phyloP scores from a whole-genome alignment of 495 filamentous ascomycete species.

The Tuber calosporum region DNA sequence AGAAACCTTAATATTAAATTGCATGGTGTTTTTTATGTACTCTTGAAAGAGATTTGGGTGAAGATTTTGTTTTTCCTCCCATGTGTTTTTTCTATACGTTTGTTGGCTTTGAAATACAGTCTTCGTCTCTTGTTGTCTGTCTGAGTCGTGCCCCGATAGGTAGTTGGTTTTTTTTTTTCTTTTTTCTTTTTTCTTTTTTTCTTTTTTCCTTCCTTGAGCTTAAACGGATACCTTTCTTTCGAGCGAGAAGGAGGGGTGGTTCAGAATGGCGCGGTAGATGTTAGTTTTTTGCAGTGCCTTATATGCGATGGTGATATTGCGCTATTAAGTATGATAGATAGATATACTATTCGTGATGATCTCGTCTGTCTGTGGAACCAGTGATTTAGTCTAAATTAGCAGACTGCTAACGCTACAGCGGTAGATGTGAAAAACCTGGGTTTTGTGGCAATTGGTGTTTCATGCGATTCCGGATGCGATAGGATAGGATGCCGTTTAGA shows the following conservation, averaged over 20 bases:
- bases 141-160: neutral
- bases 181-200: neutral
- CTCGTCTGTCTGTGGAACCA: neutral
- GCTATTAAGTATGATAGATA: neutral
- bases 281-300: neutral
- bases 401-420: neutral
- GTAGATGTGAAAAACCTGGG: neutral
- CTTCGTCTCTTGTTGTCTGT: neutral
- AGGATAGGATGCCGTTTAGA: neutral
- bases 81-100: neutral
- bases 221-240: neutral
- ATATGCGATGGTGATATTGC: neutral
- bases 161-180: neutral
- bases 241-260: neutral
- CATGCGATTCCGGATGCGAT: neutral
- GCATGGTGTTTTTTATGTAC: constrained; percentile 1
- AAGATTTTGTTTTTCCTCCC: neutral
- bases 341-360: neutral
- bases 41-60: neutral
- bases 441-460: neutral
- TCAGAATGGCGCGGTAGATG: neutral
- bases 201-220: neutral
- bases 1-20: neutral
- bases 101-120: neutral
- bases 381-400: neutral